Conservation (phyloP, 2,329 filamentous ascomycete species). For the Calonectria pseudoreteaudii region DNA sequence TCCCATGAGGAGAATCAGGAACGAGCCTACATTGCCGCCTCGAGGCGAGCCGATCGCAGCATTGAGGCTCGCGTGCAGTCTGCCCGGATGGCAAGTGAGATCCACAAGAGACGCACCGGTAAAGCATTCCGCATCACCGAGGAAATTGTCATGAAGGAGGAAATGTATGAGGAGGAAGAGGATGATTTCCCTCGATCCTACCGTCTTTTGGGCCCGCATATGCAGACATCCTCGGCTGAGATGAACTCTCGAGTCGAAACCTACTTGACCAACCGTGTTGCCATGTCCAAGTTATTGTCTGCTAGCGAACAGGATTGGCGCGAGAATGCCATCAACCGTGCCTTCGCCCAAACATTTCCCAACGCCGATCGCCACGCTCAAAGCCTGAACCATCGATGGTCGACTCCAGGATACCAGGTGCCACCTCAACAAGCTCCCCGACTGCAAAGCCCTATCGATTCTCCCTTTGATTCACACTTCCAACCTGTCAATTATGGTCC, state of each 20-base stretch:
- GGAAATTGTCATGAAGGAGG: constrained; percentile 87
- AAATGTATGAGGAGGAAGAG: constrained; percentile 97
- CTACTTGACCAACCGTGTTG: constrained; percentile 56
- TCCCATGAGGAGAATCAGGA: constrained; percentile 87
- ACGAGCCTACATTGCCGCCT: constrained; percentile 92
- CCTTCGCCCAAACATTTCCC: constrained; percentile 61
- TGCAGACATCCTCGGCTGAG: constrained; percentile 69
- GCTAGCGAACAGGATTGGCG: constrained; percentile 53
- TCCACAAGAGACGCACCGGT: constrained; percentile 89
- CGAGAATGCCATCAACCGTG: constrained; percentile 59
- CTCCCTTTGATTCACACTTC: constrained; percentile 37
- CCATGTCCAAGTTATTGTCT: constrained; percentile 55
- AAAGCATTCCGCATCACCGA: constrained; percentile 84
- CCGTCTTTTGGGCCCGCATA: constrained; percentile 70
- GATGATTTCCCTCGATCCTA: constrained; percentile 80
- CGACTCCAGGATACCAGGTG: constrained; percentile 31
- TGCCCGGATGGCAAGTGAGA: constrained; percentile 86
- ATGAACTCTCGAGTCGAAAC: constrained; percentile 71
- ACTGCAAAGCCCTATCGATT: constrained; percentile 30
- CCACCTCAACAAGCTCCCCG: constrained; percentile 12
- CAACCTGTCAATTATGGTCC: constrained; percentile 40
- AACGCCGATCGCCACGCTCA: constrained; percentile 46
- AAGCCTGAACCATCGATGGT: constrained; percentile 39
- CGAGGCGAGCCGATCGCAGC: constrained; percentile 85
- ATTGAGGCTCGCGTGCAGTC: constrained; percentile 91